A percentile compares a stretch with the other conserved stretches of the same genome.
Conservation (phyloP, 176 grass and related monocot genomes). For the Miscanthus lutarioriparius region DNA sequence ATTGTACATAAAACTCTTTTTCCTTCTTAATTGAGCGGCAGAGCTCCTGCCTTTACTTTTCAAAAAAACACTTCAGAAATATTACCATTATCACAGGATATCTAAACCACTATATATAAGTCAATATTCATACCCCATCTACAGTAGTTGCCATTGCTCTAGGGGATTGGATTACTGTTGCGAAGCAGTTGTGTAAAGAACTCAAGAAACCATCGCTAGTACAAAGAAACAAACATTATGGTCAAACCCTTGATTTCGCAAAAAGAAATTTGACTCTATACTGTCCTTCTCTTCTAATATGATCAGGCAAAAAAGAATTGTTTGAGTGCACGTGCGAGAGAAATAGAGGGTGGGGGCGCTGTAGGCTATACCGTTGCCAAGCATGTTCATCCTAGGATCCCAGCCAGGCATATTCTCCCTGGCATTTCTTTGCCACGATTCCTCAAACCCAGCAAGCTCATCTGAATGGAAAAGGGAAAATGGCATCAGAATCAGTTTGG, state of each 20-base stretch:
- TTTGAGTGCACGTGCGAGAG: not conserved
- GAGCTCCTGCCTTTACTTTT: too few species aligned
- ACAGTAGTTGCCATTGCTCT: not conserved
- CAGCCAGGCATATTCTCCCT: constrained; percentile 42
- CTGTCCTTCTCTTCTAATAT: not conserved
- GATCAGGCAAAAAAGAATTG: not conserved
- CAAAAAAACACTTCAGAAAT: not conserved
- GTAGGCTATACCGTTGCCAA: constrained; percentile 31
- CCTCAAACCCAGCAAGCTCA: constrained; percentile 59
- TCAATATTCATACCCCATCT: not conserved
- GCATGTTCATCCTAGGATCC: constrained; percentile 42
- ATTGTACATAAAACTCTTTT: too few species aligned
- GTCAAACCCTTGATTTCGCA: not conserved
- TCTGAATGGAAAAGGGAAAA: constrained; percentile 36
- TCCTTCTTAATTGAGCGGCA: too few species aligned
- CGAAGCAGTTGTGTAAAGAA: not conserved
- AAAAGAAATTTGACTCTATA: not conserved
- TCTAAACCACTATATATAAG: constrained; percentile 21
- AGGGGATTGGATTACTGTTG: not conserved
- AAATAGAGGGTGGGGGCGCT: not conserved
- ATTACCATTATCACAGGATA: not conserved
- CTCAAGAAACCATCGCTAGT: not conserved
- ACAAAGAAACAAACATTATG: not conserved
- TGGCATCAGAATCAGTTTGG: constrained; percentile 13
- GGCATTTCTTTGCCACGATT: constrained; percentile 66